A percentile compares a stretch with the other conserved stretches of the same genome.
Evolutionary conservation across 345 rosid species (phyloP).

Genomic region (Cardamine resedifolia): DNA sequence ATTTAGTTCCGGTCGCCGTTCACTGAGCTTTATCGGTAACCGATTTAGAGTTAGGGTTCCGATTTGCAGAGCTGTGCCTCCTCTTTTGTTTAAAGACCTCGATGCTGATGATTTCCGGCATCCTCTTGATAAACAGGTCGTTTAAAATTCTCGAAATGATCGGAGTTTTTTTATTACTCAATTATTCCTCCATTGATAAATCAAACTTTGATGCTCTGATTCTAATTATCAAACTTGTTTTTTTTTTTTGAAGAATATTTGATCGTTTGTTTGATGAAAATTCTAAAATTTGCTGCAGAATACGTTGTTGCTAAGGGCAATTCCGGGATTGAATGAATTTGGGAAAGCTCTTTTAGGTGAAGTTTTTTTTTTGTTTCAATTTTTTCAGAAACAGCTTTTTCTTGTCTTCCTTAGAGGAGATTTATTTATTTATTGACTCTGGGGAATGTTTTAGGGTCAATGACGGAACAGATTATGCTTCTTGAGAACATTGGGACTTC

Average conservation of each 20-base stretch:
- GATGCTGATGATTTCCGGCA: constrained; percentile 97
- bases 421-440: background rate
- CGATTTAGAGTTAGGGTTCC: constrained; percentile 40
- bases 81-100: constrained; percentile 70
- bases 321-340: constrained; percentile 84
- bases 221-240: background rate
- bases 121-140: constrained; percentile 91
- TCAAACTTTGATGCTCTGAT: background rate
- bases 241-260: background rate
- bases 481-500: constrained; percentile 98
- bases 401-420: too few species aligned
- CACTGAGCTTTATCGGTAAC: constrained; percentile 23
- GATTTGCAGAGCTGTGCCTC: constrained; percentile 58
- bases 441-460: constrained; percentile 52
- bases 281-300: constrained; percentile 47
- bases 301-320: constrained; percentile 77
- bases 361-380: background rate
- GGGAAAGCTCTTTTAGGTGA: constrained; percentile 82
- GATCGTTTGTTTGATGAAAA: background rate
- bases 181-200: background rate
- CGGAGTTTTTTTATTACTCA: too few species aligned
- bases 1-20: constrained; percentile 12
- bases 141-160: background rate
- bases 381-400: background rate
- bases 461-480: constrained; percentile 94